Evolutionary conservation across 768 basidiomycete genomes (phyloP), one percentile per base, ranked within the genome.

Genomic region (Trametes punicea): DNA sequence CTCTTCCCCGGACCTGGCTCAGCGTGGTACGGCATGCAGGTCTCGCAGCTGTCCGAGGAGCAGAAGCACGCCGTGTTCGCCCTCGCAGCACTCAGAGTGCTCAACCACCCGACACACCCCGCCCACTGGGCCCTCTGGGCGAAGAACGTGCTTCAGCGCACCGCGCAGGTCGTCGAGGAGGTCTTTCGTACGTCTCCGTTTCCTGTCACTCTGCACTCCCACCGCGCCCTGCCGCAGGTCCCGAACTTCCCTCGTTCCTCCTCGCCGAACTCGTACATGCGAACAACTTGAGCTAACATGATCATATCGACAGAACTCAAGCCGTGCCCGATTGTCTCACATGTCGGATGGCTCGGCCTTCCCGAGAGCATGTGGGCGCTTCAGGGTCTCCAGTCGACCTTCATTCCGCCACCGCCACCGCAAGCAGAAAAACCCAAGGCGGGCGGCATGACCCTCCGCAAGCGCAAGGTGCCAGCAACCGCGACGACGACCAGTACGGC

Each of bases 41-140:
- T 65, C 50, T 46, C 61, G 15, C 49, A 57, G 26, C 51, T 63
- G 40, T 52, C 51, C 34, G 25, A 30, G 30, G 39, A 31, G 26
- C 54, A 65, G 45, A 49, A 40, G 57, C 48, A 55, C 26, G 48
- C 47, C 54, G 67, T 85, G 53, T 77, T 83, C 57, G 76, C 78
- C 25, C 79, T 87, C 49, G 81, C 79, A 4, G 85, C 85, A 2
- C 78, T 87, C 57, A 76, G 77, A 9, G 79, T 86, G 11, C 78
- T 84, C 61, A 77, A 81, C 62, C 72, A 74, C 45, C 79, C 78
- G 15, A 72, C 74, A 27, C 78, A 84, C 66, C 77, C 77, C 13
- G 80, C 77, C 6, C 84, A 85, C 62, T 81, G 81, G 79, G 69
- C 81, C n/a, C 80, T 87, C 65, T 87, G 85, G 85, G 77, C 74